Evolutionary conservation across 257 asterid genomes (phyloP), one percentile per base, ranked within the genome.

Genomic region (Misopates orontium): DNA sequence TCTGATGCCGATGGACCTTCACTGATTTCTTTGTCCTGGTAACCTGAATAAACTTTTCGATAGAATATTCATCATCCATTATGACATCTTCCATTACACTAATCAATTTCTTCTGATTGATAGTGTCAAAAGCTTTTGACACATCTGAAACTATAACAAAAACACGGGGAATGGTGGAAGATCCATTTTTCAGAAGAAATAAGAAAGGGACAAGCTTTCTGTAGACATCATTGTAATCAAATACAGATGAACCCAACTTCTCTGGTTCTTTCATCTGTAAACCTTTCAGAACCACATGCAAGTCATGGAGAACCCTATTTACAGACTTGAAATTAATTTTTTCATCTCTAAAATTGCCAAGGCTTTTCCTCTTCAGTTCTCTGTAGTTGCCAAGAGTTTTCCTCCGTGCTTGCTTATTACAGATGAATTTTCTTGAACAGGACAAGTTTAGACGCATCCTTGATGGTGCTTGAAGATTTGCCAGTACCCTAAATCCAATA

Each of bases 201-300:
- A 87, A 70, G 80, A 83, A 93, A 67, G 94, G 92, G 60, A 84
- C 75, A 56, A 86, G 78, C 76, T 75, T 87, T 60, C 70, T 82
- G 79, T 87, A 88, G 70, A 86, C 82, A 68, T 83, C 95, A 66
- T 88, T 86, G 80, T 93, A 93, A 72, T 80, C 85, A 71, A 93
- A 93, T 59, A 88, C 97, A 5, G 99, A 93, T 21, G 97, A 90
- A 51, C 97, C 96, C 70, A 84, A 78, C 78, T 79, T 86, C 73
- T 77, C 88, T 19, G 89, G 85, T 69, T 80, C 85, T 45, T 71
- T 80, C 72, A 57, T 56, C 59, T 73, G 71, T 69, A 82, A 64
- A 52, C 86, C 87, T 73, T 82, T 87, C 45, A 93, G 75, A 62
- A 90, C 88, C 56, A 72, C 82, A 56, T 93, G 97, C 54, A 78